Base-by-base conservation (phyloP, 306 rosid species). In the Rosa rugosa region DNA sequence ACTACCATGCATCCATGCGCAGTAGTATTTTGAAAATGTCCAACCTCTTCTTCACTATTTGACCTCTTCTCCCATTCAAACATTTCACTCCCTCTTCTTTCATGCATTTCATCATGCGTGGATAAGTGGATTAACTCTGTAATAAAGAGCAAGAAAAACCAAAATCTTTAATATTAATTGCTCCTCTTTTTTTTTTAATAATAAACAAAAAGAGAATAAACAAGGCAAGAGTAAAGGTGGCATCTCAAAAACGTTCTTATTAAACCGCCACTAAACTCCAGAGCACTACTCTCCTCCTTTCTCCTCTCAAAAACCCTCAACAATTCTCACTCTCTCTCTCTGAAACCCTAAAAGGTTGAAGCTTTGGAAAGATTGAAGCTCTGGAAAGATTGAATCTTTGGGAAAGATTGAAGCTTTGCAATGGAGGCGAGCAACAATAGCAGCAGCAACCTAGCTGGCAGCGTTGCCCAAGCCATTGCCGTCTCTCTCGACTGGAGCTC, bases 401-500 rank as follows among this genome's bases (percentile, higher is more conserved):
- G 31, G 36, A 31, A 31, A 31, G 36, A 31, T 44, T 8, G 2
- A 8, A 44, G 2, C 46, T 44, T 8, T 31, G 36, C 72, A 51
- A 95, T 95, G 99, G 98, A 86, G 31, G 89, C 83, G 1, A 71
- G 68, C 83, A 78, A 54, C 20, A 25, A 11, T 3, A 22, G 56
- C 60, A 17, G 4, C 62, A 47, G n/a, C 72, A 66, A 49, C 69
- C 69, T 67, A n/a, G 87, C 88, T 23, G 84, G 76, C 88, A 91
- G 86, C 88, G 97, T 90, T 23, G 99, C 99, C 66, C 83, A 84
- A 81, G 98, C 99, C 76, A 95, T 95, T 22, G 87, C 87, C 69
- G 90, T 89, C 72, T 90, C 98, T 54, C 91, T 93, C 57, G 93
- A 91, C 88, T 95, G 97, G 98, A 77, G 81, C 71, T 86, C 98